These are phyloP conservation scores for Crithidia bombi DNA, from an alignment of 208 protist genomes.

Conservation along the genomic window DNA sequence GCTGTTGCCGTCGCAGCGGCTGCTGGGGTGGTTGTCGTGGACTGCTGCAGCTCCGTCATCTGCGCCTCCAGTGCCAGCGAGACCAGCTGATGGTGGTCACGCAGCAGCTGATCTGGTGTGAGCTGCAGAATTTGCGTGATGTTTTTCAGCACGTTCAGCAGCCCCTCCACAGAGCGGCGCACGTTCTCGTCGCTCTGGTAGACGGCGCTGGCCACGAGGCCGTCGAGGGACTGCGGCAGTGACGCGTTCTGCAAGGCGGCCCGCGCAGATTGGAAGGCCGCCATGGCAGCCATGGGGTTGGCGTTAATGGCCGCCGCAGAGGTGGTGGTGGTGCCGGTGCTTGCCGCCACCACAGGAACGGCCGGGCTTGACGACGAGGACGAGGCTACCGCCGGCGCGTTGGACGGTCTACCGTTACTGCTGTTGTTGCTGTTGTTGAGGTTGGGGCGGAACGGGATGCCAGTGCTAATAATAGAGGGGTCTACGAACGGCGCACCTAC, in stretches of 20 bases:
- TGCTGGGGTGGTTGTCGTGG: not conserved
- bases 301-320: slow-evolving; percentile 31
- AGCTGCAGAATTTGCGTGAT: slow-evolving; percentile 75
- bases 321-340: not conserved
- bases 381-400: not conserved
- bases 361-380: not conserved
- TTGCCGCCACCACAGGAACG: not conserved
- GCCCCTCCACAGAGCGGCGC: slow-evolving; percentile 45
- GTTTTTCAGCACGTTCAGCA: slow-evolving; percentile 75
- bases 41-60: slow-evolving; percentile 86
- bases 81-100: slow-evolving; percentile 82
- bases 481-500: slow-evolving; percentile 25
- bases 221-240: slow-evolving; percentile 74
- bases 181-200: slow-evolving; percentile 73
- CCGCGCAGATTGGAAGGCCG: slow-evolving; percentile 39
- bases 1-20: not conserved
- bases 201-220: slow-evolving; percentile 64
- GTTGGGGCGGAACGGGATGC: slow-evolving; percentile 26
- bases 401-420: not conserved
- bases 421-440: slow-evolving; percentile 6
- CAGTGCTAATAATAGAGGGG: slow-evolving; percentile 44
- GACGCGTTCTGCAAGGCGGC: slow-evolving; percentile 66
- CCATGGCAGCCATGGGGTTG: slow-evolving; percentile 22
- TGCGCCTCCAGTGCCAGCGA: slow-evolving; percentile 86
- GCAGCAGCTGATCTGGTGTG: slow-evolving; percentile 63